Conservation (phyloP, 2,329 filamentous ascomycete genomes). For the Tolypocladium paradoxum region DNA sequence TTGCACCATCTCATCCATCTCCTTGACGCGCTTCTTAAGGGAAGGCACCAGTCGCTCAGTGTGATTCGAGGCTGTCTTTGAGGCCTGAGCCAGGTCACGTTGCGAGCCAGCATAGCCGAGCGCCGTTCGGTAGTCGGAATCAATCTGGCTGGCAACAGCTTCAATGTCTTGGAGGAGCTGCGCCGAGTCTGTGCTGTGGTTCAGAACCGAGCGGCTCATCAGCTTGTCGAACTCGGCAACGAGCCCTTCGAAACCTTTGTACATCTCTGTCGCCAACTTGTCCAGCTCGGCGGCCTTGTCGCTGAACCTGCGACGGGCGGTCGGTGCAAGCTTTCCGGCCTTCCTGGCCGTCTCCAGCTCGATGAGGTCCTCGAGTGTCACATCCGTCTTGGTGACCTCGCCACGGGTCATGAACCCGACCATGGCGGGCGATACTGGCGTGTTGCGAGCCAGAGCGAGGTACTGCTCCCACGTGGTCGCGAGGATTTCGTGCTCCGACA, state of each 20-base stretch:
- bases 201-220: conserved; percentile 40
- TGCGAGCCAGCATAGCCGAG: conserved; percentile 56
- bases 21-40: conserved; percentile 41
- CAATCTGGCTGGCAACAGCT: conserved; percentile 75
- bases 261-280: conserved; percentile 47
- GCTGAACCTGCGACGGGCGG: conserved; percentile 48
- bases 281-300: conserved; percentile 51
- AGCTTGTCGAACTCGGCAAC: conserved; percentile 53
- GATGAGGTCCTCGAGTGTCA: conserved; percentile 64
- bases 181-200: conserved; percentile 50
- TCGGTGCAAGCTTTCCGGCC: conserved; percentile 55
- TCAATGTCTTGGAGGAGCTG: conserved; percentile 77
- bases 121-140: conserved; percentile 72
- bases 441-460: conserved; percentile 50
- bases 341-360: conserved; percentile 62
- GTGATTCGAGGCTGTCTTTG: conserved; percentile 52
- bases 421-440: conserved; percentile 57
- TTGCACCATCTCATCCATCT: conserved; percentile 51
- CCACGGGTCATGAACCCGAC: conserved; percentile 50
- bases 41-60: conserved; percentile 52
- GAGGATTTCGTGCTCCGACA: conserved; percentile 56
- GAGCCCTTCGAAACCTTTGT: conserved; percentile 49
- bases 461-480: conserved; percentile 58
- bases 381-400: conserved; percentile 33
- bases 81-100: conserved; percentile 48